A percentile compares a stretch with the other conserved stretches of the same genome.
phyloP scores from a whole-genome alignment of 257 asterid species.

The Fraxinus americana region DNA sequence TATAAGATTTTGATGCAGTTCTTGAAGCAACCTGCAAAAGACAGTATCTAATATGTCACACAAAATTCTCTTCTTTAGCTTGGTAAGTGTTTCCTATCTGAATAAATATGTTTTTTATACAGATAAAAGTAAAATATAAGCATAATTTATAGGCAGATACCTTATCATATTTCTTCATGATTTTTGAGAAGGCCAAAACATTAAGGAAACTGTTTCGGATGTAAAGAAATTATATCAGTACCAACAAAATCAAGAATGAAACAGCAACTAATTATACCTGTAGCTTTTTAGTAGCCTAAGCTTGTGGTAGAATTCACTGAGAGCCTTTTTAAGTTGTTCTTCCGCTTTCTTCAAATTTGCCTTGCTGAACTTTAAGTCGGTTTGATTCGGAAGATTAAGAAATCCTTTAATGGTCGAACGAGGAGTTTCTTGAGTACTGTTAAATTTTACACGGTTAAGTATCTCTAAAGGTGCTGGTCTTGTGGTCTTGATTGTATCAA shows the following conservation, averaged over 20 bases:
- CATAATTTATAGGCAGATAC: constrained; percentile 22
- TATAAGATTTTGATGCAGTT: constrained; percentile 44
- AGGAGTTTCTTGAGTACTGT: constrained; percentile 39
- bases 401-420: constrained; percentile 47
- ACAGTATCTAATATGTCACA: not conserved
- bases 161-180: constrained; percentile 70
- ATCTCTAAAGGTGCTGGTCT: constrained; percentile 41
- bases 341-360: constrained; percentile 51
- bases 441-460: constrained; percentile 44
- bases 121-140: not conserved
- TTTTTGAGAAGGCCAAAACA: constrained; percentile 51
- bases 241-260: not conserved
- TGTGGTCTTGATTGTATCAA: not conserved
- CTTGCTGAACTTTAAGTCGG: constrained; percentile 44
- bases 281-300: constrained; percentile 53
- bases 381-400: constrained; percentile 36
- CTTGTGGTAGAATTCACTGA: constrained; percentile 50
- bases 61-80: not conserved
- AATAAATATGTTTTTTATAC: too few species aligned
- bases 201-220: constrained; percentile 50
- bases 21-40: constrained; percentile 49
- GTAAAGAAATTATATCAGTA: not conserved
- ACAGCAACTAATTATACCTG: constrained; percentile 31
- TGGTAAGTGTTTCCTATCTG: too few species aligned
- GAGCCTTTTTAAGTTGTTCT: constrained; percentile 45